Evolutionary conservation across 163 green algal genomes (phyloP).

Genomic region (Chloroidium sp.): DNA sequence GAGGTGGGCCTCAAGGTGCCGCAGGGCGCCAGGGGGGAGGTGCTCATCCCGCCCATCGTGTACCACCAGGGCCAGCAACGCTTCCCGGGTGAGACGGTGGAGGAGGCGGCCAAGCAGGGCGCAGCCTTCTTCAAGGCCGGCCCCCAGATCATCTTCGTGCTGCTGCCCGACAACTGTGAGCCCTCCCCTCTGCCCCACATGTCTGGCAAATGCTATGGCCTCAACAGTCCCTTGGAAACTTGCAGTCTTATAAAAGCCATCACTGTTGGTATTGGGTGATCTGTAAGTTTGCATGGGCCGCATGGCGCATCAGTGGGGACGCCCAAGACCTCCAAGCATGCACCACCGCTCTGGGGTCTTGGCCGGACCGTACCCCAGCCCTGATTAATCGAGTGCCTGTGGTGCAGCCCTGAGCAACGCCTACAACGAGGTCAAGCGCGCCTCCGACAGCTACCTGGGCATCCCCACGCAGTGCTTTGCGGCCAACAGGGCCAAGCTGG

Average conservation of each 20-base stretch:
- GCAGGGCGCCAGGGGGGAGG: background rate
- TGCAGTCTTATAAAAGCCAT: too few relatives aligned
- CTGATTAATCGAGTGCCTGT: too few relatives aligned
- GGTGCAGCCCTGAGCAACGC: background rate
- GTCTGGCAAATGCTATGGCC: too few relatives aligned
- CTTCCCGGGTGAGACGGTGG: conserved; percentile 7
- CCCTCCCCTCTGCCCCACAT: background rate
- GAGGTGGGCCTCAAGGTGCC: background rate
- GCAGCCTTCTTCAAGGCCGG: background rate
- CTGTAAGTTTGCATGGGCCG: too few relatives aligned
- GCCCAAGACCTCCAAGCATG: too few relatives aligned
- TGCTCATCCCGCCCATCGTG: background rate
- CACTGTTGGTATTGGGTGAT: too few relatives aligned
- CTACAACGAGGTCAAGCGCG: conserved; percentile 33
- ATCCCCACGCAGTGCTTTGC: conserved; percentile 26
- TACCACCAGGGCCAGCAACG: background rate
- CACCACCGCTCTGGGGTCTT: too few relatives aligned
- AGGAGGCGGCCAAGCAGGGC: background rate
- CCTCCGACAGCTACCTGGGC: conserved; percentile 25
- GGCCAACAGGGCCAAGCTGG: conserved; percentile 15
- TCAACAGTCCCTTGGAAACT: too few relatives aligned
- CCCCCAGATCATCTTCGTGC: conserved; percentile 16
- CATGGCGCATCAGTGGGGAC: too few relatives aligned
- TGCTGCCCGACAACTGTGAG: conserved; percentile 15
- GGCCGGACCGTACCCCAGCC: too few relatives aligned